Base-by-base conservation (phyloP, 805 yeast species). In the Metschnikowia santaceciliae region DNA sequence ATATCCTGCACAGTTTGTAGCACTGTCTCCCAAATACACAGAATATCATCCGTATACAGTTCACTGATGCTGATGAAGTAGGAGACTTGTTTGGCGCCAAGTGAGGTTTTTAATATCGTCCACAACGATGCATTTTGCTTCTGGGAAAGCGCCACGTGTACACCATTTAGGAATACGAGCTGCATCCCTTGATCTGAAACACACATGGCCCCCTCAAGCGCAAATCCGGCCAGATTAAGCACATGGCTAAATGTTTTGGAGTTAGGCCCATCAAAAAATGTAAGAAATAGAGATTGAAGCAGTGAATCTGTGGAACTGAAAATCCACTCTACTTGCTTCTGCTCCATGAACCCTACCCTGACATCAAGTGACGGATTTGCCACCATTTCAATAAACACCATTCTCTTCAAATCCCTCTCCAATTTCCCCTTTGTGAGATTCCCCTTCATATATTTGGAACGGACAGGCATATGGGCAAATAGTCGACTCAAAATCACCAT, bases 381-480 rank as follows among this genome's bases (percentile, higher is more conserved):
- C 3, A 69, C 55, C 33, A 68, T 53, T 15, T 69, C 53, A 15
- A 64, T 61, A 4, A 78, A 62, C 0, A 74, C 41, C 4, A 56
- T 46, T 0, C 50, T 49, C 50, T 71, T 66, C 1, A 80, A 26
- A 1, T 66, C 66, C 13, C 58, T 64, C 0, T 67, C 41, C 0
- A 68, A 26, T 11, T 57, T 60, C 1, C 55, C 46, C 46, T 61
- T 58, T 0, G 71, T 58, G 10, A 41, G 46, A 0, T 52, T 30
- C 3, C 57, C 53, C 4, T 55, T 30, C 1, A 70, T 30, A 6
- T 65, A 66, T 1, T 49, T 52, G 32, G 67, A 61, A 20, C 86
- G 61, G 3, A 80, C 82, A 0, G 81, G 80, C 0, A 74, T 34
- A 22, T 65, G 69, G 1, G 63, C 63, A 59, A 80, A 82, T 11